Conservation (phyloP, 352 stramenopile species). For the Pythium volutum region DNA sequence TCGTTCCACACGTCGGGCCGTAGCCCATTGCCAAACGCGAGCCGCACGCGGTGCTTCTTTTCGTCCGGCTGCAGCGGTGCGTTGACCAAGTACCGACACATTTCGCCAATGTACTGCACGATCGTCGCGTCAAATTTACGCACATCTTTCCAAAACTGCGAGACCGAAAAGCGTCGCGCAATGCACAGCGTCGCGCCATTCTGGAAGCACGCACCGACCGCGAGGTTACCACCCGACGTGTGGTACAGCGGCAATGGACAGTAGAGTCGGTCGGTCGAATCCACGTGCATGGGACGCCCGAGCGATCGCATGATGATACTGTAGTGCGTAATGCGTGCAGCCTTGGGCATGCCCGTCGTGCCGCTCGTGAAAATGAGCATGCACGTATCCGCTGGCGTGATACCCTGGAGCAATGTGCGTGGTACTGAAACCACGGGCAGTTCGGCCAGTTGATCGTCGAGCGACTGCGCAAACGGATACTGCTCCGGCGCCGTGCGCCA, state of each 20-base stretch:
- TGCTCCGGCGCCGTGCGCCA: neutral
- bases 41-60: constrained; percentile 64
- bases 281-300: constrained; percentile 41
- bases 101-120: constrained; percentile 91
- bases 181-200: constrained; percentile 72
- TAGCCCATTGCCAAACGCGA: constrained; percentile 90
- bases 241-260: constrained; percentile 83
- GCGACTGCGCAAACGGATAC: constrained; percentile 34
- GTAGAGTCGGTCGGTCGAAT: constrained; percentile 72
- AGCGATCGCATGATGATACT: constrained; percentile 59
- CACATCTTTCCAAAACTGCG: constrained; percentile 78
- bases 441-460: constrained; percentile 27
- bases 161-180: constrained; percentile 69
- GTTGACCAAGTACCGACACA: constrained; percentile 86
- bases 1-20: constrained; percentile 84
- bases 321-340: constrained; percentile 62
- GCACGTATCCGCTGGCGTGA: constrained; percentile 56
- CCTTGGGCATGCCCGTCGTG: constrained; percentile 83
- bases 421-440: neutral
- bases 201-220: constrained; percentile 78
- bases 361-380: constrained; percentile 86
- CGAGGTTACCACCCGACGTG: constrained; percentile 56
- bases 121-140: constrained; percentile 64
- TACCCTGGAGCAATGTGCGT: neutral
- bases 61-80: constrained; percentile 45